A percentile compares a stretch with the other conserved stretches of the same genome.
phyloP scores from a whole-genome alignment of 352 stramenopile species.

The Phytopythium ostracodes region DNA sequence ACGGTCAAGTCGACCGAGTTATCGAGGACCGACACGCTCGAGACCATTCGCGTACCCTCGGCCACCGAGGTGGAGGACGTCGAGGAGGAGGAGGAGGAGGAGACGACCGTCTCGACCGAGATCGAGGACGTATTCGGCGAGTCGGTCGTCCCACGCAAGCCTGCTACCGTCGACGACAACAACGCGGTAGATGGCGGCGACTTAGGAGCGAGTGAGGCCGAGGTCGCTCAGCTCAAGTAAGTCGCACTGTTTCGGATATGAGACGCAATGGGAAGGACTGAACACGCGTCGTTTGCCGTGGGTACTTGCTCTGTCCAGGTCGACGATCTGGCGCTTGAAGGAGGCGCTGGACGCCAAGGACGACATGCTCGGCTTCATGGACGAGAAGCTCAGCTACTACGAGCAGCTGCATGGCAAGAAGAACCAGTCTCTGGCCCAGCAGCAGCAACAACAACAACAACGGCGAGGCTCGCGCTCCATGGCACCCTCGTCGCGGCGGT shows the following conservation, averaged over 20 bases:
- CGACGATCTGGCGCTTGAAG: slow-evolving; percentile 51
- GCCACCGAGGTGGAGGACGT: not conserved
- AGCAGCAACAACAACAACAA: not conserved
- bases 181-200: not conserved
- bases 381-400: slow-evolving; percentile 46
- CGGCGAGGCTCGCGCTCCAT: not conserved
- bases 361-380: slow-evolving; percentile 51
- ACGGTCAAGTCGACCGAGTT: not conserved
- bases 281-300: no score
- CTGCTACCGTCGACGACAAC: not conserved
- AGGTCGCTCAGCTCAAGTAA: slow-evolving; percentile 25
- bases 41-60: not conserved
- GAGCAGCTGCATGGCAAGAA: slow-evolving; percentile 18
- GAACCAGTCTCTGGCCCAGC: not conserved
- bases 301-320: slow-evolving; percentile 25
- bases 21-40: slow-evolving; percentile 8
- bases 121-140: slow-evolving; percentile 1
- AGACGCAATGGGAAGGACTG: not conserved
- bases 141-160: not conserved
- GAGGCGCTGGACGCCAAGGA: slow-evolving; percentile 54
- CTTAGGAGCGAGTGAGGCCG: not conserved
- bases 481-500: not conserved
- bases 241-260: not conserved
- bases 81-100: not conserved
- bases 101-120: not conserved